Evolutionary conservation across 495 filamentous ascomycete species (phyloP).

Genomic region (Usnea hakonensis): DNA sequence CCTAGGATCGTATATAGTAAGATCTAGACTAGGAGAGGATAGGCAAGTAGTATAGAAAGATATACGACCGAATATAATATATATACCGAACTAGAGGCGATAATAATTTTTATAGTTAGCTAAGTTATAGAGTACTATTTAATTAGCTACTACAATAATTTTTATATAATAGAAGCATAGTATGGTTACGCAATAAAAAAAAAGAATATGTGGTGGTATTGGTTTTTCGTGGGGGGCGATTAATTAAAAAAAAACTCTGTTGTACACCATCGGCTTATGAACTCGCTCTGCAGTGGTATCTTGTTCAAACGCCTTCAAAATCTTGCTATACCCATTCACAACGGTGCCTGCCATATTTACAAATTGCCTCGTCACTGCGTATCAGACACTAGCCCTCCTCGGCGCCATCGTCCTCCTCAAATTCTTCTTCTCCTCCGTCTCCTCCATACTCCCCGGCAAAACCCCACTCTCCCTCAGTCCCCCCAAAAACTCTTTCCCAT

Average conservation of each 20-base stretch:
- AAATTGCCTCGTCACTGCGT: too few species aligned
- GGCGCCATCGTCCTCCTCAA: slow-evolving; percentile 90
- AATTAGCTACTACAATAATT: too few species aligned
- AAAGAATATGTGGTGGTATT: too few species aligned
- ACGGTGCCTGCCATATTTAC: neutral
- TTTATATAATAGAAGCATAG: too few species aligned
- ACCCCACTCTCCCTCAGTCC: slow-evolving; percentile 67
- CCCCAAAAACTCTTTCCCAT: slow-evolving; percentile 69
- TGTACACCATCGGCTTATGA: neutral
- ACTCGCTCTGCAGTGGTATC: neutral
- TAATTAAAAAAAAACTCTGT: too few species aligned
- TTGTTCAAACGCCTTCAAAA: neutral
- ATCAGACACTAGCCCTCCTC: slow-evolving; percentile 77
- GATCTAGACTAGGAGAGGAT: neutral
- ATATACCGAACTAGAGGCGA: neutral
- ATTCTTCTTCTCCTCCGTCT: slow-evolving; percentile 71
- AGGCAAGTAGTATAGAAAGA: neutral
- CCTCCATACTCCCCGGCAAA: slow-evolving; percentile 45
- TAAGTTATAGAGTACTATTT: neutral
- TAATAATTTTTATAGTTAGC: neutral
- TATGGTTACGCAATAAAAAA: too few species aligned
- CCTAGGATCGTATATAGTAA: neutral
- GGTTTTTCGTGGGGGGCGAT: too few species aligned
- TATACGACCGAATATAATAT: neutral
- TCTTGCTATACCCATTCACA: neutral